A percentile compares a stretch with the other conserved stretches of the same genome.
phyloP scores from a whole-genome alignment of 345 rosid genomes.

The Stellera chamaejasme region DNA sequence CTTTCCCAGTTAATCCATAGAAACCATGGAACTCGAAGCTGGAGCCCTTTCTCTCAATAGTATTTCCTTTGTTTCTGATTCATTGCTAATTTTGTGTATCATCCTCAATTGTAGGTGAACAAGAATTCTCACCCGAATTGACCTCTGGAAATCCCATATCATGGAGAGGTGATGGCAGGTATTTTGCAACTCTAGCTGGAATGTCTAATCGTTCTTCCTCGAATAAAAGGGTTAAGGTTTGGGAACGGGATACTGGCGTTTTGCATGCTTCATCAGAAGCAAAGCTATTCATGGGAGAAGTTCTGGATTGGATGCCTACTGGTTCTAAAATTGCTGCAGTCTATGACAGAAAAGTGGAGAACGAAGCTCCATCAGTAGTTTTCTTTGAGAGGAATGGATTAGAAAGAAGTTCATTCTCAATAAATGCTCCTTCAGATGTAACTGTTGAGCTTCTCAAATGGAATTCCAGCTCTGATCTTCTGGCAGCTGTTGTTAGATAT shows the following conservation, averaged over 20 bases:
- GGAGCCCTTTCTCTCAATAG: not conserved
- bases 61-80: conserved; percentile 2
- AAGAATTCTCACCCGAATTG: conserved; percentile 20
- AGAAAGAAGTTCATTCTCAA: conserved; percentile 59
- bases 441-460: conserved; percentile 64
- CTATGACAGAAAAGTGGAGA: conserved; percentile 46
- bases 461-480: conserved; percentile 87
- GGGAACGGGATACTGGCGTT: conserved; percentile 87
- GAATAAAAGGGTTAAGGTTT: conserved; percentile 61
- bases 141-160: conserved; percentile 43
- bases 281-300: conserved; percentile 50
- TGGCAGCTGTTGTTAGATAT: conserved; percentile 65
- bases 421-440: conserved; percentile 40
- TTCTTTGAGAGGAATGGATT: conserved; percentile 91
- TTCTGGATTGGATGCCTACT: conserved; percentile 98
- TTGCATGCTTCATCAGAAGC: conserved; percentile 69
- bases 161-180: conserved; percentile 98
- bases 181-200: conserved; percentile 55
- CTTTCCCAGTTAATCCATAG: not conserved
- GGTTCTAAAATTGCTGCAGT: conserved; percentile 92
- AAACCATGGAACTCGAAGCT: not conserved
- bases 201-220: conserved; percentile 25
- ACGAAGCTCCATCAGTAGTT: conserved; percentile 47
- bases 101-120: conserved; percentile 34
- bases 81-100: conserved; percentile 8